A percentile compares a stretch with the other conserved stretches of the same genome.
Evolutionary conservation across 768 basidiomycete genomes (phyloP).

Genomic region (Boletus tomentosulus): DNA sequence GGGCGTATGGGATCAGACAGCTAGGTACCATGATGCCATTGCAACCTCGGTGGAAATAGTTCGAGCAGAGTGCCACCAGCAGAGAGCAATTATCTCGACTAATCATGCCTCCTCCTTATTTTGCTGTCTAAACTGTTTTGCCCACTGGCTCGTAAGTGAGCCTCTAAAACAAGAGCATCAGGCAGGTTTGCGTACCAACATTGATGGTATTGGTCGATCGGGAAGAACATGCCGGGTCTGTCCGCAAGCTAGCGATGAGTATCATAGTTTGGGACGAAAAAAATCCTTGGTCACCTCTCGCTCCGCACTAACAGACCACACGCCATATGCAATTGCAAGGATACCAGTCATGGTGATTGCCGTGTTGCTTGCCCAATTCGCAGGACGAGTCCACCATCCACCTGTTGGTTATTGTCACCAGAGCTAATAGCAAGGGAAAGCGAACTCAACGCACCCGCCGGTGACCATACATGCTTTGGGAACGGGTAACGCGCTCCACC

Average conservation of each 20-base stretch:
- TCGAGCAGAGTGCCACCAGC: not conserved
- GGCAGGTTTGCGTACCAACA: constrained; percentile 49
- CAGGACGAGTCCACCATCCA: constrained; percentile 93
- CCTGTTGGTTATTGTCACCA: constrained; percentile 41
- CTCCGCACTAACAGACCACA: constrained; percentile 72
- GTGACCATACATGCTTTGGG: constrained; percentile 94
- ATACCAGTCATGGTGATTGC: constrained; percentile 69
- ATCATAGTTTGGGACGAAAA: not conserved
- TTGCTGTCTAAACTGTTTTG: constrained; percentile 43
- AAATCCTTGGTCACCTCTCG: constrained; percentile 55
- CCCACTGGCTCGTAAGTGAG: constrained; percentile 37
- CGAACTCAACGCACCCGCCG: constrained; percentile 56
- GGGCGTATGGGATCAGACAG: not conserved
- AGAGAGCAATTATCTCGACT: not conserved
- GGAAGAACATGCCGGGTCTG: constrained; percentile 62
- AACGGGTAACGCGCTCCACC: constrained; percentile 87
- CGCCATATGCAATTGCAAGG: constrained; percentile 55
- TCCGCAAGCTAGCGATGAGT: constrained; percentile 4
- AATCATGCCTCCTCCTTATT: constrained; percentile 11
- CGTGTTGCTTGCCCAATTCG: constrained; percentile 88
- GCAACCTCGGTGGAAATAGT: not conserved
- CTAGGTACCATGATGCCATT: not conserved
- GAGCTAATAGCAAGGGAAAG: not conserved
- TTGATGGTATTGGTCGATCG: constrained; percentile 70
- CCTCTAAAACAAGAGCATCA: not conserved